Conservation (phyloP, 2,329 filamentous ascomycete species). For the Diaporthe amygdali region DNA sequence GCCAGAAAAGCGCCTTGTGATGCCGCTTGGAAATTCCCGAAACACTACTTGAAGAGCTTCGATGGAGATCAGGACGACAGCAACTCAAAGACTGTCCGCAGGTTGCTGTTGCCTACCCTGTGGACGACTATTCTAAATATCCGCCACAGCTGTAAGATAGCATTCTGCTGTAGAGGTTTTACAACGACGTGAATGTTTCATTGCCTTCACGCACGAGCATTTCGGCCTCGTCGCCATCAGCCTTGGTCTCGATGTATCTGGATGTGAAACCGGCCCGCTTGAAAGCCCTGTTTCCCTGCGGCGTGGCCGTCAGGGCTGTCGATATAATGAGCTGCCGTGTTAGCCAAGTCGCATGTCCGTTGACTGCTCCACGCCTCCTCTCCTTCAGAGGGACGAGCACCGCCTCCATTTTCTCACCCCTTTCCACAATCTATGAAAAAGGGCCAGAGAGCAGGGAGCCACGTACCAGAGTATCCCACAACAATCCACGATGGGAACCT, state of each 20-base stretch:
- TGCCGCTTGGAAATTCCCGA: too few species aligned
- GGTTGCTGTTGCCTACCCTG: too few species aligned
- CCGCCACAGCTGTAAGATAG: background rate
- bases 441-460: rapidly evolving
- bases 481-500: background rate
- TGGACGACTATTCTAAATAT: background rate
- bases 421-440: background rate
- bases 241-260: background rate
- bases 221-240: background rate
- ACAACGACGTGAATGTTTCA: background rate
- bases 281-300: slow-evolving; percentile 17
- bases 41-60: background rate
- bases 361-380: too few species aligned
- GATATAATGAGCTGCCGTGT: background rate
- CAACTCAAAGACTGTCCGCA: background rate
- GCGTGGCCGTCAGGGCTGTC: slow-evolving; percentile 20
- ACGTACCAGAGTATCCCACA: slow-evolving; percentile 21
- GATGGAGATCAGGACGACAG: background rate
- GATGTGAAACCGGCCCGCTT: slow-evolving; percentile 14
- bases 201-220: slow-evolving; percentile 20
- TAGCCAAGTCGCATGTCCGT: background rate
- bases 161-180: background rate
- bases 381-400: background rate
- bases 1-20: background rate
- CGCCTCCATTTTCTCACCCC: background rate